Conservation (phyloP, 2,329 filamentous ascomycete species). For the Pseudophaeomoniella oleicola region DNA sequence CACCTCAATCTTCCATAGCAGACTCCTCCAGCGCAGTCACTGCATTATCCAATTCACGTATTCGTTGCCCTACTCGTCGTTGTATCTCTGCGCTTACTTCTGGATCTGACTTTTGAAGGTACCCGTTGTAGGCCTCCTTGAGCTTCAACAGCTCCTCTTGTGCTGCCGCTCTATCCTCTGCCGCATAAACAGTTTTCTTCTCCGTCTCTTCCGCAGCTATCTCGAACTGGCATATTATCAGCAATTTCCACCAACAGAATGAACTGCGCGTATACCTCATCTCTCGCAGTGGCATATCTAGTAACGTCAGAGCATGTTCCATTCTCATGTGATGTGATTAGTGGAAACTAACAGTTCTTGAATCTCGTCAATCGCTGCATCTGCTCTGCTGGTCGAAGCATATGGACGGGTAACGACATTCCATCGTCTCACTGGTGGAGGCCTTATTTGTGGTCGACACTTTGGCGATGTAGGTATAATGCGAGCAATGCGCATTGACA, state of each 20-base stretch:
- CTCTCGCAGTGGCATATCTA: constrained; percentile 12
- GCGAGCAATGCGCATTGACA: neutral
- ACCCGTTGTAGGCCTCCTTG: constrained; percentile 29
- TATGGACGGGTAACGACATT: neutral
- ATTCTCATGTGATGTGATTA: neutral
- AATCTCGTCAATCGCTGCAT: constrained; percentile 12
- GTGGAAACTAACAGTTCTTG: constrained; percentile 8
- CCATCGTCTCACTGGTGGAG: neutral
- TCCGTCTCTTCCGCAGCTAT: constrained; percentile 29
- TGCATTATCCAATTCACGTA: constrained; percentile 38
- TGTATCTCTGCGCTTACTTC: constrained; percentile 35
- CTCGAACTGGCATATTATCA: constrained; percentile 21
- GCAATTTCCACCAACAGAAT: neutral
- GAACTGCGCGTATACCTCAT: constrained; percentile 5
- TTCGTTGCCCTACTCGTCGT: constrained; percentile 33
- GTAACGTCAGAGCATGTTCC: neutral
- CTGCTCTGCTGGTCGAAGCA: constrained; percentile 9
- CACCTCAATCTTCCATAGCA: constrained; percentile 32
- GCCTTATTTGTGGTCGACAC: neutral
- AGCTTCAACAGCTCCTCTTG: constrained; percentile 36
- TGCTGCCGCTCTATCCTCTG: constrained; percentile 38
- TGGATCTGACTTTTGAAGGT: constrained; percentile 24
- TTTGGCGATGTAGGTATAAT: neutral
- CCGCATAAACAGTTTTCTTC: constrained; percentile 40
- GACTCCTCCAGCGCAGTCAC: constrained; percentile 36